Conservation (phyloP, 805 yeast genomes). For the Maudiozyma saulgeensis region DNA sequence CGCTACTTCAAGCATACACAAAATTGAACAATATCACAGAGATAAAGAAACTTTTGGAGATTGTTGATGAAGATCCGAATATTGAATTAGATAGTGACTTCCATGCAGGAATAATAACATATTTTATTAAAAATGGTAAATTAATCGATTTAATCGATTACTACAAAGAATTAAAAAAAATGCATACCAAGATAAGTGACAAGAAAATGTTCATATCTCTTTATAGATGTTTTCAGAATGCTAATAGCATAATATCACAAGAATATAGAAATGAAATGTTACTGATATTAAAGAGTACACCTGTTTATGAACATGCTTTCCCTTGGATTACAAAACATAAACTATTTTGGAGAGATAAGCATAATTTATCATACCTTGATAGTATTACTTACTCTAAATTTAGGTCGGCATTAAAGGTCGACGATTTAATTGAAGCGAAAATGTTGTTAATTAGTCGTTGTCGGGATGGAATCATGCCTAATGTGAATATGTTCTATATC, state of each 20-base stretch:
- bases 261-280: slow-evolving; percentile 19
- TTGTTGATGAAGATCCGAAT: slow-evolving; percentile 9
- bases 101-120: slow-evolving; percentile 12
- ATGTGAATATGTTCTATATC: slow-evolving; percentile 14
- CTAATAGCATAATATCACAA: slow-evolving; percentile 13
- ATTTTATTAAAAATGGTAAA: slow-evolving; percentile 18
- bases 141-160: slow-evolving; percentile 1
- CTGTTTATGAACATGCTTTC: neutral
- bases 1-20: slow-evolving; percentile 11
- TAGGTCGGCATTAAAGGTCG: neutral
- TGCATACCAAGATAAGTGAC: neutral
- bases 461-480: slow-evolving; percentile 18
- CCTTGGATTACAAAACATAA: slow-evolving; percentile 1
- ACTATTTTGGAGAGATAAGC: neutral
- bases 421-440: slow-evolving; percentile 10
- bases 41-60: slow-evolving; percentile 7
- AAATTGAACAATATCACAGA: slow-evolving; percentile 9
- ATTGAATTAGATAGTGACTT: slow-evolving; percentile 9
- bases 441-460: slow-evolving; percentile 10
- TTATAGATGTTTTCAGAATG: slow-evolving; percentile 5
- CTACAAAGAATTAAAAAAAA: slow-evolving; percentile 1
- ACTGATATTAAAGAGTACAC: slow-evolving; percentile 7
- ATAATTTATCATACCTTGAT: slow-evolving; percentile 2
- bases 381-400: slow-evolving; percentile 9
- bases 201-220: neutral